Percentiles rank a stretch among this genome's conserved stretches.
Conservation (phyloP, 257 asterid genomes). For the Solanum paucissectum region DNA sequence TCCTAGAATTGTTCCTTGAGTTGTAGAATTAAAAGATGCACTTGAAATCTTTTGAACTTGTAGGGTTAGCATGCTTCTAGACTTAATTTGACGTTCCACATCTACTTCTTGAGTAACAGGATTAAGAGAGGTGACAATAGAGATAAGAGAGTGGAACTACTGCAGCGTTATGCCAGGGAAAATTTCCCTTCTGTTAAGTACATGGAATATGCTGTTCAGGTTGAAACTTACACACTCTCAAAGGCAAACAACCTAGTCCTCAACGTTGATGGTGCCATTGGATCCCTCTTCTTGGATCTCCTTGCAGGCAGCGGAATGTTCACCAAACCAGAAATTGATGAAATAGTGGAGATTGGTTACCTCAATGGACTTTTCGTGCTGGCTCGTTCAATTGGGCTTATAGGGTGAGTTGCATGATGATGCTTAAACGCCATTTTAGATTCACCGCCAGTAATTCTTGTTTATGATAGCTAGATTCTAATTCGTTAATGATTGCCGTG, state of each 20-base stretch:
- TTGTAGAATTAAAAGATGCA: not conserved
- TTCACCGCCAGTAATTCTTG: not conserved
- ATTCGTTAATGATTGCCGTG: not conserved
- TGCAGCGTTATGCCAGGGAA: conserved; percentile 74
- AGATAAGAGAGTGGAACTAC: conserved; percentile 91
- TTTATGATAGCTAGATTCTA: not conserved
- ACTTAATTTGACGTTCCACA: not conserved
- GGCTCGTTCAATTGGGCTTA: conserved; percentile 99
- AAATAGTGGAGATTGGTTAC: conserved; percentile 87
- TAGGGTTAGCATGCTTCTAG: not conserved
- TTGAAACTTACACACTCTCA: conserved; percentile 84
- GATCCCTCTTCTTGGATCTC: conserved; percentile 94
- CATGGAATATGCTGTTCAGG: conserved; percentile 97
- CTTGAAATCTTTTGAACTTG: not conserved
- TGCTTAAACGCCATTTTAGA: not conserved
- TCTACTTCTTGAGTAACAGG: conserved; percentile 27
- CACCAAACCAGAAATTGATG: conserved; percentile 89
- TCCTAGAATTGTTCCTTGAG: not conserved
- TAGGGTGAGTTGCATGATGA: conserved; percentile 55
- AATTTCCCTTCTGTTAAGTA: conserved; percentile 92
- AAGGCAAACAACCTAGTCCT: conserved; percentile 23
- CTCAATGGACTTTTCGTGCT: conserved; percentile 93
- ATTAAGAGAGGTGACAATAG: conserved; percentile 99
- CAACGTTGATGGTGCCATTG: conserved; percentile 96
- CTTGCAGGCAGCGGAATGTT: conserved; percentile 99